These are phyloP conservation scores for Paraleonurus japonicus DNA, from an alignment of 257 asterid genomes.

Conservation along the genomic window DNA sequence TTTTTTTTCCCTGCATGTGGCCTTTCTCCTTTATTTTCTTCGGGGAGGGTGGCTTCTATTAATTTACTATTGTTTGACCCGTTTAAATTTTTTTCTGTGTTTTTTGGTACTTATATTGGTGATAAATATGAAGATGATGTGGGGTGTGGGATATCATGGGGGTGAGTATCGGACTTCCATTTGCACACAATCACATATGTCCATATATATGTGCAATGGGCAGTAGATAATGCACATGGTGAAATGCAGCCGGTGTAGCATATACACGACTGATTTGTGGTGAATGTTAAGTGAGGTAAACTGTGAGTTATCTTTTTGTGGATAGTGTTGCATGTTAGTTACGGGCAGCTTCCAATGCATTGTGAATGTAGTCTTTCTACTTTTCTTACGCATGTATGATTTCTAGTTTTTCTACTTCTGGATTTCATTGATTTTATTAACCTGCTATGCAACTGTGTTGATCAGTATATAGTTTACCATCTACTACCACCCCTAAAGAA, in stretches of 20 bases:
- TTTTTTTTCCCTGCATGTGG: not conserved
- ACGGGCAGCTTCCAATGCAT: not conserved
- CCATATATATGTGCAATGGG: not conserved
- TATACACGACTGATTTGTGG: not conserved
- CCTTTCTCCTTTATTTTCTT: not conserved
- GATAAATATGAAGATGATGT: conserved; percentile 7
- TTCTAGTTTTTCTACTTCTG: not conserved
- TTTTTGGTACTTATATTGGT: not conserved
- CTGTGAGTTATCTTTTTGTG: not conserved
- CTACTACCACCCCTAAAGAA: not conserved
- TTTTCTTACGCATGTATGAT: not conserved
- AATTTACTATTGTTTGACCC: not conserved
- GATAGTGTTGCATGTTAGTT: conserved; percentile 23
- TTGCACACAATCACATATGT: not conserved
- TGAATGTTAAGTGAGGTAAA: conserved; percentile 2
- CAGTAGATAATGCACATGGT: not conserved
- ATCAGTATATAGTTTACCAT: not conserved
- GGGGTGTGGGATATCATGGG: not conserved
- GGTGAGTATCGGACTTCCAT: not conserved
- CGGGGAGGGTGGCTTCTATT: not conserved
- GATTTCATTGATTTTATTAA: not conserved
- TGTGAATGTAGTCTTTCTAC: not conserved
- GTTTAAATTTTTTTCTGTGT: not conserved
- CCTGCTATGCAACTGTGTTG: not conserved
- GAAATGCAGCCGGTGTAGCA: not conserved